Evolutionary conservation across 257 asterid species (phyloP).

Genomic region (Gardenia jasminoides): DNA sequence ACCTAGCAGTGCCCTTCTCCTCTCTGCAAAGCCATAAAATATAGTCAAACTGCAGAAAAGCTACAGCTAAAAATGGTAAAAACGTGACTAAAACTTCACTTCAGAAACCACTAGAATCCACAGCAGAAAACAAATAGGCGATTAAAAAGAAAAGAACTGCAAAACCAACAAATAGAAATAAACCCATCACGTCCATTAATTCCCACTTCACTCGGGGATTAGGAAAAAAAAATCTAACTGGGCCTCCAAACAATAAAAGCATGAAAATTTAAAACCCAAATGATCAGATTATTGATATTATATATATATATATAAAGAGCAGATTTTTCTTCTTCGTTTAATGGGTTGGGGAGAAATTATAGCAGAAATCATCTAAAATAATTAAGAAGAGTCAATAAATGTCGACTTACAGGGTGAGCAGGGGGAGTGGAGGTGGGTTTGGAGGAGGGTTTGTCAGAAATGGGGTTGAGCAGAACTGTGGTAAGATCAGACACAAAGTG

Average conservation of each 20-base stretch:
- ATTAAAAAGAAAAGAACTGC: background rate
- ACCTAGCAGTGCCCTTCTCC: background rate
- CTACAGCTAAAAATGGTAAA: background rate
- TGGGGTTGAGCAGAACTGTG: constrained; percentile 76
- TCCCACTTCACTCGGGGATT: background rate
- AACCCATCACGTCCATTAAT: background rate
- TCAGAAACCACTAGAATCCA: background rate
- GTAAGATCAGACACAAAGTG: constrained; percentile 92
- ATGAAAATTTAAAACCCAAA: background rate
- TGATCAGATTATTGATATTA: background rate
- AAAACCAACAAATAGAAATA: background rate
- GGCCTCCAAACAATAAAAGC: background rate
- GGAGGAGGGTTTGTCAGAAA: constrained; percentile 76
- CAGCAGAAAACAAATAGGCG: background rate
- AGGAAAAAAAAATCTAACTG: background rate
- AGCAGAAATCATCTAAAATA: background rate
- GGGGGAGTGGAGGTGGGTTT: constrained; percentile 23
- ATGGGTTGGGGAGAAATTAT: background rate
- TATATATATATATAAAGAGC: background rate
- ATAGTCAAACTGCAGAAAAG: too few species aligned
- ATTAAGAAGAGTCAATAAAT: background rate
- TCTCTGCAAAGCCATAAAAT: background rate
- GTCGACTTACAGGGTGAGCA: constrained; percentile 36
- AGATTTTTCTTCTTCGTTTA: too few species aligned
- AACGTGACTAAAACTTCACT: background rate